Base-by-base conservation (phyloP, 805 yeast genomes). In the Metschnikowia lachancei region DNA sequence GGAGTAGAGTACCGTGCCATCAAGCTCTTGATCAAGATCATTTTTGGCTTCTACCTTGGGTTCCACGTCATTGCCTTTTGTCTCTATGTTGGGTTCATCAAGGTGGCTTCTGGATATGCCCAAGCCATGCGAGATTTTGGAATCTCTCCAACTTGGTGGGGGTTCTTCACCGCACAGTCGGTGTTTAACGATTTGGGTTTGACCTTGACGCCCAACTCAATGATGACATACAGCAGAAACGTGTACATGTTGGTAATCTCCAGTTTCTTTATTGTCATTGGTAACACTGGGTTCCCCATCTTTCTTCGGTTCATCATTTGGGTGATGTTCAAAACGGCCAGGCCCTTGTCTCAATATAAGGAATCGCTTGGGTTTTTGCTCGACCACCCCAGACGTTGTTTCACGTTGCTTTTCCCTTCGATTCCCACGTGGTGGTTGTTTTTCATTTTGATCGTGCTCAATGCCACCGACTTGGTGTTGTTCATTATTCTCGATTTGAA, bases 311-410 rank as follows among this genome's bases (percentile, higher is more conserved):
- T 86, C 58, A 72, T 87, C 31, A 85, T 94, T 40, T 94, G 97
- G 97, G 47, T 83, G 1, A 55, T 85, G 64, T 82, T 80, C 67
- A 85, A 82, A 52, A 36, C 83, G 14, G 73, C 95, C 0, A 85
- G 77, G 32, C 87, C 83, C 1, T 61, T 84, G 29, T 83, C 92
- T 0, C 67, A 80, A 50, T 67, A 61, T 50, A 78, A 77, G 47
- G 98, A 94, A 59, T 85, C 95, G 5, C 67, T 91, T 13, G 91
- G 88, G 0, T 94, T 94, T 56, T 65, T 94, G 48, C 71, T 94
- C 34, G 97, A 91, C 52, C 99, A 94, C 64, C 99, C 99, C 1
- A 82, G 99, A 60, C 85, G 99, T 59, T 94, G 99, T 63, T 94
- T 92, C 61, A 90, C 98, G 3, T 68, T 94, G 48, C 70, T 94